Conservation (phyloP, 2,329 filamentous ascomycete genomes). For the Pestalotiopsis sp. region DNA sequence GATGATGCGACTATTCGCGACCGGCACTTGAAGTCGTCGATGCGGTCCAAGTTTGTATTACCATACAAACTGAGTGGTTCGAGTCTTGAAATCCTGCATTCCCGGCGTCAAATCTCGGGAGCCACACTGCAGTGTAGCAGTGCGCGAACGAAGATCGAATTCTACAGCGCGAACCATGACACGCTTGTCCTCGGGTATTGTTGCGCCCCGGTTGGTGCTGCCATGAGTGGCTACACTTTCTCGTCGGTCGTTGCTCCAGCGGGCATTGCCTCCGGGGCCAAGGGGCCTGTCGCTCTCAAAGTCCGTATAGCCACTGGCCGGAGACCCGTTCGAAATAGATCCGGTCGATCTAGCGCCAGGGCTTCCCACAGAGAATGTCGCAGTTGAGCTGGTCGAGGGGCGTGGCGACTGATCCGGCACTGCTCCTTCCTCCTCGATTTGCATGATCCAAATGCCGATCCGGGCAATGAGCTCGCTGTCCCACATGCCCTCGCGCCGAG, state of each 20-base stretch:
- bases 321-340: conserved; percentile 25
- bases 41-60: conserved; percentile 24
- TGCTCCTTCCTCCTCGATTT: conserved; percentile 54
- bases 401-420: conserved; percentile 24
- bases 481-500: conserved; percentile 70
- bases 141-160: conserved; percentile 56
- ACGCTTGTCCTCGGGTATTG: conserved; percentile 55
- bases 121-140: conserved; percentile 55
- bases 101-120: conserved; percentile 53
- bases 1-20: neutral
- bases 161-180: conserved; percentile 60
- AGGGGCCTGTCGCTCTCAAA: conserved; percentile 38
- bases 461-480: conserved; percentile 62
- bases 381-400: conserved; percentile 32
- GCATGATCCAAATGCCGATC: conserved; percentile 58
- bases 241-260: conserved; percentile 35
- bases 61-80: conserved; percentile 51
- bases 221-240: conserved; percentile 23
- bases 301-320: conserved; percentile 32
- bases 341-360: conserved; percentile 24
- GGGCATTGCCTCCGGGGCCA: conserved; percentile 47
- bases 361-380: conserved; percentile 25
- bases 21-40: neutral
- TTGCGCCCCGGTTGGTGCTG: conserved; percentile 23
- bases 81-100: conserved; percentile 48